Evolutionary conservation across 2,329 filamentous ascomycete genomes (phyloP).

Genomic region (Claviceps capensis): DNA sequence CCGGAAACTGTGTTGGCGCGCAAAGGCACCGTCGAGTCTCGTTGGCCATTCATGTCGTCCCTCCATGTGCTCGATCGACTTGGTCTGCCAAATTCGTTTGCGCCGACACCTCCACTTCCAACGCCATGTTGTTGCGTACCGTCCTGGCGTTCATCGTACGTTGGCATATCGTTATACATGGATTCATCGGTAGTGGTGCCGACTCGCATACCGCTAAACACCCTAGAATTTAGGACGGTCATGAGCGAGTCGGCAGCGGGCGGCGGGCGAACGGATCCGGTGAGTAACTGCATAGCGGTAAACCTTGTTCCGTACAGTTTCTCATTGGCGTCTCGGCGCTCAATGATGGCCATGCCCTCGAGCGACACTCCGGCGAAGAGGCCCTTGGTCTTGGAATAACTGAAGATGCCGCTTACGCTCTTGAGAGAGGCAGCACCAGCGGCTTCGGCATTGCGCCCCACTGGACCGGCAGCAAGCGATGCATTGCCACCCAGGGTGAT

Average conservation of each 20-base stretch:
- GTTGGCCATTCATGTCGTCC: slow-evolving; percentile 60
- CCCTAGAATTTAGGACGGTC: slow-evolving; percentile 68
- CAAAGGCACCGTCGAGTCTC: slow-evolving; percentile 24
- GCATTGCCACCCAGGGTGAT: slow-evolving; percentile 93
- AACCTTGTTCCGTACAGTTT: slow-evolving; percentile 80
- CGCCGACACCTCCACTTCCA: slow-evolving; percentile 24
- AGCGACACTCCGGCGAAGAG: slow-evolving; percentile 91
- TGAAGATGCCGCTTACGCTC: slow-evolving; percentile 84
- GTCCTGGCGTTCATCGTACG: slow-evolving; percentile 75
- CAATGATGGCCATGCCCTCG: slow-evolving; percentile 85
- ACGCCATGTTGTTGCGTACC: slow-evolving; percentile 28
- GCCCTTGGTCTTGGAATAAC: slow-evolving; percentile 96
- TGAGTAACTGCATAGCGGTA: slow-evolving; percentile 70
- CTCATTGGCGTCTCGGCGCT: slow-evolving; percentile 91
- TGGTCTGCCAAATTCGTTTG: slow-evolving; percentile 39
- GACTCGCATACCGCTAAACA: slow-evolving; percentile 56
- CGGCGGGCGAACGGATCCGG: slow-evolving; percentile 63
- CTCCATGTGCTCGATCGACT: slow-evolving; percentile 58
- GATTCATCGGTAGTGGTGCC: slow-evolving; percentile 34
- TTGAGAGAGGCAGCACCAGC: slow-evolving; percentile 85
- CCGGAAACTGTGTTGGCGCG: slow-evolving; percentile 39
- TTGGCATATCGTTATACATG: slow-evolving; percentile 89
- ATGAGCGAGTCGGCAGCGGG: slow-evolving; percentile 74
- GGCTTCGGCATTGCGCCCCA: slow-evolving; percentile 90
- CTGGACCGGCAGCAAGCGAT: slow-evolving; percentile 82